phyloP scores from a whole-genome alignment of 139 green algal genomes.

The Chlorella sp. region DNA sequence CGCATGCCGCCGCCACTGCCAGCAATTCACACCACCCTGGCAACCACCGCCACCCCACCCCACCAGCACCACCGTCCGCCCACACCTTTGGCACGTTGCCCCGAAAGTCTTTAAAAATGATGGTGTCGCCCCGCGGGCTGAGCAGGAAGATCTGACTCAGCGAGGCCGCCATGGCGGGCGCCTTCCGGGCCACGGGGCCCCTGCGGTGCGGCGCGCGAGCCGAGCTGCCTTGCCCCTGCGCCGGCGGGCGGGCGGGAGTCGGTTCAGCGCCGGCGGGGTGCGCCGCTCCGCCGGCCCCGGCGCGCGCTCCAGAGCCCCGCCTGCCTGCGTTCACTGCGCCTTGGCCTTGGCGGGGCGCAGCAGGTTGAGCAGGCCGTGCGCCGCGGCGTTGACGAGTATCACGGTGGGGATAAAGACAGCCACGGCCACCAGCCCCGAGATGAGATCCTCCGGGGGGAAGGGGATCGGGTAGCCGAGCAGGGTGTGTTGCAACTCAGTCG shows the following conservation, averaged over 20 bases:
- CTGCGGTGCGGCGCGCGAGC: neutral
- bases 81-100: slow-evolving; percentile 84
- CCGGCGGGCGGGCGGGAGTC: neutral
- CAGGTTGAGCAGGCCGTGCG: slow-evolving; percentile 12
- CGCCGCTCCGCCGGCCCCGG: neutral
- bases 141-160: slow-evolving; percentile 89
- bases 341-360: slow-evolving; percentile 19
- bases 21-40: too few species aligned
- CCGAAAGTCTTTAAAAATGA: slow-evolving; percentile 91
- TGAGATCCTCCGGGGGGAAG: slow-evolving; percentile 50
- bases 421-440: slow-evolving; percentile 47
- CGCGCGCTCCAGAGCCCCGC: too few species aligned
- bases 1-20: too few species aligned
- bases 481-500: neutral
- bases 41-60: too few species aligned
- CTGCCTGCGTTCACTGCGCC: too few species aligned
- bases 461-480: slow-evolving; percentile 53
- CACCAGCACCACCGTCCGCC: too few species aligned
- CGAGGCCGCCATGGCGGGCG: slow-evolving; percentile 13
- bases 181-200: neutral
- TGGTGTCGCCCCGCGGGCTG: slow-evolving; percentile 86
- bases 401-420: slow-evolving; percentile 50
- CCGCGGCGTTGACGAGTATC: slow-evolving; percentile 40
- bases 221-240: neutral
- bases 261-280: neutral